Evolutionary conservation across 139 green algal species (phyloP).

Genomic region (Chlamydomonas asymmetrica): DNA sequence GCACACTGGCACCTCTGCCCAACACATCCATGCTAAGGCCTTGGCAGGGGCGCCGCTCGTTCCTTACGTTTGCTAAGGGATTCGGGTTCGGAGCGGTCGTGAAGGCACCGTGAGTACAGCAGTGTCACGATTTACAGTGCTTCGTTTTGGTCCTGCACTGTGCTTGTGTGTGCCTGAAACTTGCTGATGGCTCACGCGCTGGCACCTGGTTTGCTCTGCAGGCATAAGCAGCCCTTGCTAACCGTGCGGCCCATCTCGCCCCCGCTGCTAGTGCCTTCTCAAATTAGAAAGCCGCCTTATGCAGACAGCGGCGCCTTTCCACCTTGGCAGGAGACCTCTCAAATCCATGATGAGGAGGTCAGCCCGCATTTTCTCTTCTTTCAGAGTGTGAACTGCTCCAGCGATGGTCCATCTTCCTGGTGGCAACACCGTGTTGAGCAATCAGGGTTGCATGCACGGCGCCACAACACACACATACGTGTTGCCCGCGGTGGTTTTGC

Average conservation of each 20-base stretch:
- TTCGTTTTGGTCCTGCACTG: no score
- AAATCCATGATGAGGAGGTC: slow-evolving; percentile 72
- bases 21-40: no score
- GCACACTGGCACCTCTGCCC: no score
- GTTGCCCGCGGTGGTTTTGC: slow-evolving; percentile 7
- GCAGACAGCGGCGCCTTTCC: slow-evolving; percentile 67
- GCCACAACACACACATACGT: background rate
- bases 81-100: no score
- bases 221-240: slow-evolving; percentile 38
- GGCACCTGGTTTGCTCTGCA: no score
- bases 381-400: background rate
- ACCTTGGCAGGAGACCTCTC: slow-evolving; percentile 44
- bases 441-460: no score
- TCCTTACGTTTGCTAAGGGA: no score
- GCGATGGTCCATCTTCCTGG: slow-evolving; percentile 1
- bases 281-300: slow-evolving; percentile 79
- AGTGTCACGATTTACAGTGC: no score
- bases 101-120: no score
- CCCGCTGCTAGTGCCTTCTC: slow-evolving; percentile 57
- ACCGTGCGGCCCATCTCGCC: slow-evolving; percentile 39
- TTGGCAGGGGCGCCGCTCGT: no score
- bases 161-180: no score
- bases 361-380: background rate
- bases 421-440: background rate
- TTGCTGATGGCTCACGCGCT: no score